Evolutionary conservation across 331 rosid species (phyloP).

Genomic region (Cydonia oblonga): DNA sequence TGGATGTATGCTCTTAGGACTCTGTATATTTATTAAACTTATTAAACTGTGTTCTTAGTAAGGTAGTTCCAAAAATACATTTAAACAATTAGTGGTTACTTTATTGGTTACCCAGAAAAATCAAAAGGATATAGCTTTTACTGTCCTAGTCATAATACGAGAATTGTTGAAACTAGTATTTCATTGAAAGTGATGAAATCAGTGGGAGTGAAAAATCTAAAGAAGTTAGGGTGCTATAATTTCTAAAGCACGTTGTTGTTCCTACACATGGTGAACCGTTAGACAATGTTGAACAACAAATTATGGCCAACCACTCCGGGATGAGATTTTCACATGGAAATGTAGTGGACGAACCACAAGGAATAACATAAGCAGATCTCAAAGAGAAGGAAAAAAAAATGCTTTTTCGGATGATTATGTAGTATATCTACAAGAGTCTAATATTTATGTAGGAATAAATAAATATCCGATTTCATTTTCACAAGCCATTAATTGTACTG

Average conservation of each 20-base stretch:
- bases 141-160: not conserved
- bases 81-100: not conserved
- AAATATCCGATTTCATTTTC: no score
- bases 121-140: not conserved
- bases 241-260: not conserved
- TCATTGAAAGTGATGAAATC: slow-evolving; percentile 2
- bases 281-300: not conserved
- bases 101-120: not conserved
- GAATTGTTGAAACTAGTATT: not conserved
- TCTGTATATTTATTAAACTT: not conserved
- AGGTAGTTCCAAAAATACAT: not conserved
- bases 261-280: not conserved
- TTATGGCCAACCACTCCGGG: not conserved
- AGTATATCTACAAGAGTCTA: no score
- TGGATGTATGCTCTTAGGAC: not conserved
- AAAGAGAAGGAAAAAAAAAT: not conserved
- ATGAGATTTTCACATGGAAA: not conserved
- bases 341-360: not conserved
- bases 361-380: not conserved
- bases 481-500: no score
- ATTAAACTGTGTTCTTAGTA: not conserved
- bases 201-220: not conserved
- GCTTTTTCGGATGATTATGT: not conserved
- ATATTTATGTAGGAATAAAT: no score
- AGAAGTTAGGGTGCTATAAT: not conserved